Evolutionary conservation across 345 rosid species (phyloP), one percentile per base, ranked within the genome.

Genomic region (Salix suchowensis): DNA sequence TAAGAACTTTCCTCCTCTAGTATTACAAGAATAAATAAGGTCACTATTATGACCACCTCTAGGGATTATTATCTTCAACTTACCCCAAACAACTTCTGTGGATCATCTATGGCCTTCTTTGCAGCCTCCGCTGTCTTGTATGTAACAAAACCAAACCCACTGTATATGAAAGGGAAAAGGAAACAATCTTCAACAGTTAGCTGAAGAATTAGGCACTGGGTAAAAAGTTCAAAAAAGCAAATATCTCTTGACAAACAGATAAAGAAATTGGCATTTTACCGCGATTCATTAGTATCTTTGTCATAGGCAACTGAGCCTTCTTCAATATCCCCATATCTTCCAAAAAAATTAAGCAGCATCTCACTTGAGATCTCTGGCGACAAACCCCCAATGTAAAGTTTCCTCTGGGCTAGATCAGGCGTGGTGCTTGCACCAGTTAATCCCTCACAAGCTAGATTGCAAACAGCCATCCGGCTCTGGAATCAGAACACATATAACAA

Each of bases 281-380:
- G 89, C 71, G 91, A 88, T 82, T 85, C 91, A 82, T 86, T 82
- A 68, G 94, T 83, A 72, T 88, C 90, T 83, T 90, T 90, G 76
- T 86, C 89, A 75, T 90, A 88, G 60, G 92, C 94, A 66, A 90
- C 91, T 26, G 88, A 87, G 52, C 94, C 92, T 85, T 88, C 92
- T 80, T 87, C 92, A 71, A 90, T 90, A 39, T 87, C 89, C 23
- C 92, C 92, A 70, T 88, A 85, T 76, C 87, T 84, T 71, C 80
- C 84, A 16, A 88, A 87, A 79, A 74, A 78, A 65, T 40, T 80
- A 9, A 87, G 82, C 79, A 90, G 82, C 82, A 84, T 72, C 85
- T 90, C 94, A 84, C 86, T 87, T 19, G 92, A 84, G 60, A 86
- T 81, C 26, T 90, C 89, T 65, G 91, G 89, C 14, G 94, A 84